phyloP scores from a whole-genome alignment of 106 monocot species.

The Acorus gramineus region DNA sequence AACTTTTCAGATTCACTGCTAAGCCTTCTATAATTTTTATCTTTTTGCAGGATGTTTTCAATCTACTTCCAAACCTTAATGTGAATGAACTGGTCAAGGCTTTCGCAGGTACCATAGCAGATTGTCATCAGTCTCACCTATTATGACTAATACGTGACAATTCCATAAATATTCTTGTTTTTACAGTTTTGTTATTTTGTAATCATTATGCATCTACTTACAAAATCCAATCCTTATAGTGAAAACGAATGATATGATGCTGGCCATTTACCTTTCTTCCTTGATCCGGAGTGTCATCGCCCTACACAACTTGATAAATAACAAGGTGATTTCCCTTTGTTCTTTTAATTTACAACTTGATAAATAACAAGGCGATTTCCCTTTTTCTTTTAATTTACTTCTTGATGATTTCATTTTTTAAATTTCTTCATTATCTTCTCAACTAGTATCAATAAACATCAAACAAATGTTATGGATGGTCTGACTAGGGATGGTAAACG shows the following conservation, averaged over 20 bases:
- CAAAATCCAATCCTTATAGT: neutral
- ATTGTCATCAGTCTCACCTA: neutral
- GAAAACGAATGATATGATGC: constrained; percentile 3
- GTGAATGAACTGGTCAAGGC: constrained; percentile 2
- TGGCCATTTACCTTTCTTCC: neutral
- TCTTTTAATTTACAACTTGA: neutral
- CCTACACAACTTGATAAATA: neutral
- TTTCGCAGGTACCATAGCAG: neutral
- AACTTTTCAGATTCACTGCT: too few species aligned
- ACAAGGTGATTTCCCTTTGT: neutral
- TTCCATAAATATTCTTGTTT: neutral
- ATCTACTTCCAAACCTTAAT: constrained; percentile 2
- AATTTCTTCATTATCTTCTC: too few species aligned
- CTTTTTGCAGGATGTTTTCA: neutral
- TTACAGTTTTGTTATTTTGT: neutral
- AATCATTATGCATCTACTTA: too few species aligned
- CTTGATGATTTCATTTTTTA: too few species aligned
- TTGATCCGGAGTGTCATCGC: constrained; percentile 1
- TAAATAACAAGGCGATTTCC: neutral
- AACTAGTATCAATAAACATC: too few species aligned
- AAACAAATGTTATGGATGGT: too few species aligned
- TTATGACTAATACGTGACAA: neutral
- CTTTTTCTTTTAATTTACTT: neutral
- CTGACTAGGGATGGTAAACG: too few species aligned
- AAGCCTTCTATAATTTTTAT: neutral